Base-by-base conservation (phyloP, 2,329 filamentous ascomycete genomes). In the Alternaria sp. region DNA sequence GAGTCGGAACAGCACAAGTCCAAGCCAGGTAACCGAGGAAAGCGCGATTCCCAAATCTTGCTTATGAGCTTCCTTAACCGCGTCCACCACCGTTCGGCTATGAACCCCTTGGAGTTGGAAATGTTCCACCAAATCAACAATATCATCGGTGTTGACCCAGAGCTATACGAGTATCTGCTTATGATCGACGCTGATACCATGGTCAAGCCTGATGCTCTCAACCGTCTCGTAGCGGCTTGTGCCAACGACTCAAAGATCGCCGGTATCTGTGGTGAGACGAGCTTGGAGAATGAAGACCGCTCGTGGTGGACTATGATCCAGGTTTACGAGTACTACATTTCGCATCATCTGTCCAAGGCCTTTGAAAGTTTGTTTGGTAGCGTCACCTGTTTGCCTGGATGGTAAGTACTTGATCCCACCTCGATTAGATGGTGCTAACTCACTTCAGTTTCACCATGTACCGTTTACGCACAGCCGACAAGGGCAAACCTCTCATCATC, bases 281-380 rank as follows among this genome's bases (percentile, higher is more conserved):
- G 90, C 79, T 85, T 99, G 73, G 92, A 97, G 78, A 99, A 99
- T 74, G 94, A 97, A 78, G 93, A 97, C 72, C 87, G 90, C 68
- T 94, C 90, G 73, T 98, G 94, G 93, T 97, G 93, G 92, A 99
- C 95, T 12, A 99, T 99, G 95, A 99, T 99, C 74, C 95, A 99
- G 79, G 95, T 99, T 67, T 99, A 99, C 82, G 95, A 99, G 80
- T 99, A 99, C 84, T 99, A 94, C 80, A 99, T 99, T 76, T 98
- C 95, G 30, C 95, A 99, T 85, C 92, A 99, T 81, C 83, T 99
- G 78, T 86, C 95, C 55, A 99, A 99, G 83, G 93, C 95, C 64
- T 99, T 99, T 76, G 95, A 99, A 79, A 97, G 93, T 62, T 87
- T 99, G 62, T 99, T 99, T 75, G 95, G 94, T 76, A 97, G 93